Evolutionary conservation across 169 alveolate species (phyloP).

Genomic region (Plasmodium yoelii): DNA sequence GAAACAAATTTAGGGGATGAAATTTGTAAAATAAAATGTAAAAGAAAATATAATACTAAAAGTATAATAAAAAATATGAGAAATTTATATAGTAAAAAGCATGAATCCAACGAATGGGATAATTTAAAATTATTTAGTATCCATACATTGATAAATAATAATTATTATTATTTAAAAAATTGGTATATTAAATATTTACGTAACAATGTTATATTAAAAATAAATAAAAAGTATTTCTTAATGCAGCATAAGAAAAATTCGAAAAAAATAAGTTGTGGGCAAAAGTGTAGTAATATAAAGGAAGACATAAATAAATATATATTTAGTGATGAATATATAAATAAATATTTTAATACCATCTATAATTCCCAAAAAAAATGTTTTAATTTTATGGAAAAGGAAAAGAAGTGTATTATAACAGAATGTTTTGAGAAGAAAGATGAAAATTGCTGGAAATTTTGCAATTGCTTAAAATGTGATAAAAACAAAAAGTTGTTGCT

Average conservation of each 20-base stretch:
- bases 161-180: conserved; percentile 20
- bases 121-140: conserved; percentile 29
- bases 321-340: no score
- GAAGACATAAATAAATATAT: no score
- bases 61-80: conserved; percentile 18
- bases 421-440: conserved; percentile 1
- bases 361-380: background rate
- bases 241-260: background rate
- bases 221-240: background rate
- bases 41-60: background rate
- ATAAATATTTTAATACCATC: no score
- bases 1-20: conserved; percentile 44
- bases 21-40: conserved; percentile 23
- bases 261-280: background rate
- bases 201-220: background rate
- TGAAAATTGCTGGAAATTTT: background rate
- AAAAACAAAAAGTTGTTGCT: conserved; percentile 1
- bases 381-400: conserved; percentile 27
- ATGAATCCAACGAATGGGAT: background rate
- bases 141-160: conserved; percentile 28
- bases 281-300: no score
- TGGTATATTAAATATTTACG: conserved; percentile 41
- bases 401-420: background rate
- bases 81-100: conserved; percentile 19
- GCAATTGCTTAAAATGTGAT: background rate